phyloP scores from a whole-genome alignment of 306 rosid genomes.

The Trifolium fragiferum region DNA sequence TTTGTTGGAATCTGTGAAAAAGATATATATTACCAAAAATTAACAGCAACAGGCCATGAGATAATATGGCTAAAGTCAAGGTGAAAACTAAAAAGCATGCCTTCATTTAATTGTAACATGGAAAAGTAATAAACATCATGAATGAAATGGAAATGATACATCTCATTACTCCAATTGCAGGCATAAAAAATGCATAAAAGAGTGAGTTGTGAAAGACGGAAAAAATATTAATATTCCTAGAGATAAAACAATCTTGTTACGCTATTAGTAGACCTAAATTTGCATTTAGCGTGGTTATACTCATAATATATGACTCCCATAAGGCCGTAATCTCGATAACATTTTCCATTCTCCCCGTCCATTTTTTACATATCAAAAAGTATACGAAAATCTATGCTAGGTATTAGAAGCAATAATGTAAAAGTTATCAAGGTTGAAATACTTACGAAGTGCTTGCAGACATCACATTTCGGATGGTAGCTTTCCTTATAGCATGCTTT shows the following conservation, averaged over 20 bases:
- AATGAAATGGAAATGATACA: not conserved
- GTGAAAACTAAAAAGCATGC: conserved; percentile 27
- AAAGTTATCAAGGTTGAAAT: conserved; percentile 28
- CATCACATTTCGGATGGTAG: conserved; percentile 98
- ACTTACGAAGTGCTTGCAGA: conserved; percentile 97
- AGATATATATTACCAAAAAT: conserved; percentile 61
- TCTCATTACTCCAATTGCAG: not conserved
- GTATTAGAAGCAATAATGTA: conserved; percentile 36
- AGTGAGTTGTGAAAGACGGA: not conserved
- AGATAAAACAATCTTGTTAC: not conserved
- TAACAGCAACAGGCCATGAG: conserved; percentile 59
- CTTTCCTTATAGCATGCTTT: conserved; percentile 93
- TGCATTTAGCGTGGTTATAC: conserved; percentile 20
- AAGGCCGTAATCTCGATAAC: not conserved
- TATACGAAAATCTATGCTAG: conserved; percentile 25
- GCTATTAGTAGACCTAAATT: conserved; percentile 6
- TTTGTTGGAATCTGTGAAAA: conserved; percentile 99
- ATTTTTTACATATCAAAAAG: conserved; percentile 12
- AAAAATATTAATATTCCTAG: not conserved
- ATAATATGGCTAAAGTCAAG: conserved; percentile 38
- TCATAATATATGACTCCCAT: conserved; percentile 1
- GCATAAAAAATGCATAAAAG: not conserved
- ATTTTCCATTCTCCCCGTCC: conserved; percentile 16
- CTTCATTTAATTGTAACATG: conserved; percentile 23
- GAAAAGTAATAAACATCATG: conserved; percentile 33